Evolutionary conservation across 2,329 filamentous ascomycete genomes (phyloP).

Genomic region (Pseudogymnoascus sp.): DNA sequence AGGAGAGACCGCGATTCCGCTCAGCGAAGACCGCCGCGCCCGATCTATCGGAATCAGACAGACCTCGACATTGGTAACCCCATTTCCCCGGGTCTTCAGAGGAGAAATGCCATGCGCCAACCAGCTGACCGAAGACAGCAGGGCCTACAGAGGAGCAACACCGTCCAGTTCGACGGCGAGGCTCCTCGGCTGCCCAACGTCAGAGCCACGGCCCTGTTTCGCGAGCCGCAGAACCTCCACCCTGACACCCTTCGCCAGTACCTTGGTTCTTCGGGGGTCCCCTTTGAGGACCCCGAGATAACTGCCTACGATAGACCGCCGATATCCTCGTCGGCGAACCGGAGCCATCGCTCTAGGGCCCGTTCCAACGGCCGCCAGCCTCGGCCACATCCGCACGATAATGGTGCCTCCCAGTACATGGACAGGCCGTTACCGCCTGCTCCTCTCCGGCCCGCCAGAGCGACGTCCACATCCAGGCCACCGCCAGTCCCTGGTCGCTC

Average conservation of each 20-base stretch:
- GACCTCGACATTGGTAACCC: background rate
- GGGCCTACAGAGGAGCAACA: background rate
- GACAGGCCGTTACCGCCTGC: background rate
- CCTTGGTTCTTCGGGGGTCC: background rate
- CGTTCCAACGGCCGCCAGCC: background rate
- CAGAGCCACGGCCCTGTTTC: background rate
- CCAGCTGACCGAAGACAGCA: background rate
- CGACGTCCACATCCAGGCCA: background rate
- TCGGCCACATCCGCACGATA: background rate
- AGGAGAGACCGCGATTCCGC: background rate
- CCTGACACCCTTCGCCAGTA: background rate
- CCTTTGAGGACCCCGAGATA: background rate
- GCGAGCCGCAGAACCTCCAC: background rate
- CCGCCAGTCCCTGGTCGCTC: background rate
- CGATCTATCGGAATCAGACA: background rate
- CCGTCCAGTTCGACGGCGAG: background rate
- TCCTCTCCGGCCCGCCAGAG: background rate
- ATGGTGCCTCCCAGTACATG: background rate
- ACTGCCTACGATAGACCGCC: background rate
- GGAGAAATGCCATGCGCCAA: background rate
- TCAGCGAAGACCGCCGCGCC: background rate
- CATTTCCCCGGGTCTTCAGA: background rate
- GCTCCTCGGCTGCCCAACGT: background rate
- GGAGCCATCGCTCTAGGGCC: background rate
- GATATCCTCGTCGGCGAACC: background rate